Base-by-base conservation (phyloP, 1,139 yeast genomes). In the Komagataea norvegica region DNA sequence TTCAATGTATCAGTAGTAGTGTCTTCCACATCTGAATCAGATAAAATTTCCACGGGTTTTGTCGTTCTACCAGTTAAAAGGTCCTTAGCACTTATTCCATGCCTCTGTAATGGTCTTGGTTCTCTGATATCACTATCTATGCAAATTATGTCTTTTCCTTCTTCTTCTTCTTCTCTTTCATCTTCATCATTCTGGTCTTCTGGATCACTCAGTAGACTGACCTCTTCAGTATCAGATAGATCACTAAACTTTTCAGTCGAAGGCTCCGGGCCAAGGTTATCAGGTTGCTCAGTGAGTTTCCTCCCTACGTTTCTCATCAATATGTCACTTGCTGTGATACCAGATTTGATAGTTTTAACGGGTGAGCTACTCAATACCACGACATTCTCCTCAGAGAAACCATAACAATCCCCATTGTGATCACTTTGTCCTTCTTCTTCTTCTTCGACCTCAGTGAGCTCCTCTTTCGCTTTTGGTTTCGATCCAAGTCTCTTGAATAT, bases 291-390 rank as follows among this genome's bases (percentile, higher is more conserved):
- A 16, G 8, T 22, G 18, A 10, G 22, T 15, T 27, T 26, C 20
- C 32, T 24, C 20, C 15, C 14, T 6, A 13, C 21, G 11, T 29
- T 37, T 6, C 45, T 43, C 10, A 29, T 41, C 15, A 48, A 37
- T 1, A 48, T 33, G 22, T 49, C 48, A 11, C 31, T 34, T 2
- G 47, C 46, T 0, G 47, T 37, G 3, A 45, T 28, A 2, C 45
- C 38, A 14, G 37, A 29, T 27, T 37, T 25, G 13, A 14, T 39
- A 11, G 30, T 22, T 24, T 24, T 28, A 8, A 22, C 22, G 5
- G 40, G 36, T 2, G 40, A 33, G 18, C 36, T 37, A n/a, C 24
- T 29, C 11, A 26, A 13, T 9, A 31, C 6, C 11, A 36, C 11
- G 22, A 28, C 14, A 17, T 26, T 28, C 8, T 21, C 35, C 5